Percentiles rank a stretch among this genome's conserved stretches.
phyloP scores from a whole-genome alignment of 2,329 filamentous ascomycete species.

The Xylariaceae sp. region DNA sequence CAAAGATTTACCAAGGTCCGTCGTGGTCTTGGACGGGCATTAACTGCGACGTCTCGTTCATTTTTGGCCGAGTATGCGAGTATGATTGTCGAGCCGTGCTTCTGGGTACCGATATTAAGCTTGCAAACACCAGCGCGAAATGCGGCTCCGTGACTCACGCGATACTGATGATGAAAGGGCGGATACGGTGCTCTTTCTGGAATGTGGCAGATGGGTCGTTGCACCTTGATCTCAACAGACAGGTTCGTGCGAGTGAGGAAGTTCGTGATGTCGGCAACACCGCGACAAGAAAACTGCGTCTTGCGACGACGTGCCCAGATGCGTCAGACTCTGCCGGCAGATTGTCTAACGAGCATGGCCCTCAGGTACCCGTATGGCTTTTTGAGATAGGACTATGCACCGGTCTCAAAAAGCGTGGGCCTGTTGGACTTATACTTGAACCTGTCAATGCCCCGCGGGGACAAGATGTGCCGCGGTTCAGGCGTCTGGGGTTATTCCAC shows the following conservation, averaged over 20 bases:
- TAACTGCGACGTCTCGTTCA: not conserved
- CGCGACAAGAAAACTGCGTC: too few relatives aligned
- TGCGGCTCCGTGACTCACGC: slow-evolving; percentile 1
- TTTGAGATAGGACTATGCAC: slow-evolving; percentile 3
- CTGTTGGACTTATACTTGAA: slow-evolving; percentile 8
- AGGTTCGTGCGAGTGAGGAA: too few relatives aligned
- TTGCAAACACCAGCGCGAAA: not conserved
- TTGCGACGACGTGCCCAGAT: too few relatives aligned
- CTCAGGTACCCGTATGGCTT: not conserved
- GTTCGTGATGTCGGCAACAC: too few relatives aligned
- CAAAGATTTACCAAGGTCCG: slow-evolving; percentile 2
- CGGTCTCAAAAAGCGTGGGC: slow-evolving; percentile 7
- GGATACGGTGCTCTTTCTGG: slow-evolving; percentile 1
- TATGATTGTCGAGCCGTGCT: slow-evolving; percentile 4
- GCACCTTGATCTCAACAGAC: too few relatives aligned
- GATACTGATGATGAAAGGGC: slow-evolving; percentile 1
- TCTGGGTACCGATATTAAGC: not conserved
- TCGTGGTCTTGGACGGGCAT: slow-evolving; percentile 7
- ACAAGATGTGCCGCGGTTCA: not conserved
- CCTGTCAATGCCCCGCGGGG: not conserved
- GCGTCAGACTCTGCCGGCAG: too few relatives aligned
- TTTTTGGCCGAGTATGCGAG: slow-evolving; percentile 2
- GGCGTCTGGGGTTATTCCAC: slow-evolving; percentile 6
- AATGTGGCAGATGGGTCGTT: not conserved
- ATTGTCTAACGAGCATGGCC: not conserved